Evolutionary conservation across 2,329 filamentous ascomycete species (phyloP).

Genomic region (Fusarium devonianum): DNA sequence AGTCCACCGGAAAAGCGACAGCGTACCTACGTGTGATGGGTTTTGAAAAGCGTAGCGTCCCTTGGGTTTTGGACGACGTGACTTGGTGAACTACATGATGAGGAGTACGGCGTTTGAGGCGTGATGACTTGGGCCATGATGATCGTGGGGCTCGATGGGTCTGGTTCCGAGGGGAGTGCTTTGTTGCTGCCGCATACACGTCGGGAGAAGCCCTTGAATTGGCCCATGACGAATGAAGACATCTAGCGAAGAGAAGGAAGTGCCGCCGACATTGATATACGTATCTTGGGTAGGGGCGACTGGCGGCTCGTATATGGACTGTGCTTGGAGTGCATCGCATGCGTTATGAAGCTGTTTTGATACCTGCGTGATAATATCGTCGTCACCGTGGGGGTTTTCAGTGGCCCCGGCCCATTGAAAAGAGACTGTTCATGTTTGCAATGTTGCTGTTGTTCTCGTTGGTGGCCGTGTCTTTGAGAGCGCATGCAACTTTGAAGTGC

Average conservation of each 20-base stretch:
- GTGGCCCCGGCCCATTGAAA: not conserved
- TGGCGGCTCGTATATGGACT: constrained; percentile 27
- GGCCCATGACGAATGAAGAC: constrained; percentile 25
- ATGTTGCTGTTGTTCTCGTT: not conserved
- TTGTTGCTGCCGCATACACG: constrained; percentile 25
- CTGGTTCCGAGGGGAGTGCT: constrained; percentile 8
- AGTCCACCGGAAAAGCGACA: constrained; percentile 62
- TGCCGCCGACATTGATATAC: constrained; percentile 14
- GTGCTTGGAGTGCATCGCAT: constrained; percentile 26
- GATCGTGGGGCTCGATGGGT: constrained; percentile 11
- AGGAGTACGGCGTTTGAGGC: constrained; percentile 40
- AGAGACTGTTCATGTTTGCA: not conserved
- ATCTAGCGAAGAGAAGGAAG: constrained; percentile 19
- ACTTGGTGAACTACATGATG: constrained; percentile 21
- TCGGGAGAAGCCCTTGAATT: constrained; percentile 20
- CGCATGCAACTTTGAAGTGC: too few relatives aligned
- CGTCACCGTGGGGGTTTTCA: too few relatives aligned
- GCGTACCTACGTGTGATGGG: constrained; percentile 45
- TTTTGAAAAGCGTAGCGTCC: not conserved
- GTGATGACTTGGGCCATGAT: constrained; percentile 19
- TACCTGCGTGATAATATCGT: constrained; percentile 42
- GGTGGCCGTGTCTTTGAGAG: too few relatives aligned
- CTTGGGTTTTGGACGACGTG: constrained; percentile 24
- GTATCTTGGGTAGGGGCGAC: constrained; percentile 12
- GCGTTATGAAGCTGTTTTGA: constrained; percentile 38